Base-by-base conservation (phyloP, 305 asterid genomes). In the Fraxinus sp. region DNA sequence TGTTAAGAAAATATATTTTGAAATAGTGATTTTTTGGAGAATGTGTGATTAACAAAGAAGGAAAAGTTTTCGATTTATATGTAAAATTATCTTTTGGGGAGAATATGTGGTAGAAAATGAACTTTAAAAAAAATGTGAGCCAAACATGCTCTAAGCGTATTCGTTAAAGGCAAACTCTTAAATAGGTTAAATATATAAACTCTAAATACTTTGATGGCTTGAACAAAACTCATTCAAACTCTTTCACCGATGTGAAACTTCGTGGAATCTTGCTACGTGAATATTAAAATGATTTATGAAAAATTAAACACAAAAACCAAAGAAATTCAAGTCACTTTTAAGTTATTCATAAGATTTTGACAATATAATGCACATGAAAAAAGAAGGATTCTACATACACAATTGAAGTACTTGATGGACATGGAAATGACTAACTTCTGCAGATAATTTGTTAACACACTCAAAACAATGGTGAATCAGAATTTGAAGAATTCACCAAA, bases 401-500 rank as follows among this genome's bases (percentile, higher is more conserved):
- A 46, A 24, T 49, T 9, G 55, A 49, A 44, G 75, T 33, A 28
- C 13, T 57, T 52, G 52, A 33, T 14, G 14, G 37, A 82, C 5
- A 79, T 13, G 52, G 37, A 20, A 71, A 32, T 11, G 26, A 74
- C 36, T 24, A 74, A 74, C 52, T 24, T 39, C 59, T 74, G 46
- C 16, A 28, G 55, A 80, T 64, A 5, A 36, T 62, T 73, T 74
- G 49, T 52, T 44, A 62, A 74, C 11, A 79, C 22, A 22, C 59
- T 81, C 84, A 92, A 81, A 91, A 90, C 82, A 93, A 80, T 0
- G 97, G 90, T 7, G 97, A 90, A 88, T 91, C 89, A 22, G 91
- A 88, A 0, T 95, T 95, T 8, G 97, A 90, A 77, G 94, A 89
- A 78, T 95, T 83, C 84, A 92, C 97, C 93, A 95, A 83, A 86